Conservation (phyloP, 352 stramenopile genomes). For the Lagenidium giganteum region DNA sequence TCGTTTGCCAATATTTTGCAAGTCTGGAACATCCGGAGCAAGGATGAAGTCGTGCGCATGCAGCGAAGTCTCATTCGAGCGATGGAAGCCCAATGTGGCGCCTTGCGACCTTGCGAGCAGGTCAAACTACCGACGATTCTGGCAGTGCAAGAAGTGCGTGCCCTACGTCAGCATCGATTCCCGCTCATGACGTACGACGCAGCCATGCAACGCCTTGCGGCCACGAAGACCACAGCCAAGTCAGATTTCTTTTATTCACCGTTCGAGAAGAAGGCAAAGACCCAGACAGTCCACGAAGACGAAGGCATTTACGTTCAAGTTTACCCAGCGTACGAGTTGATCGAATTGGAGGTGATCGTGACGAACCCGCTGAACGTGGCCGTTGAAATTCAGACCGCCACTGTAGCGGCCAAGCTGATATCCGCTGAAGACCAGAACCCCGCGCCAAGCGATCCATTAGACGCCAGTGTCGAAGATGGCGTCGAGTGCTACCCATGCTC, state of each 20-base stretch:
- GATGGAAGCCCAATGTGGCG: slow-evolving; percentile 34
- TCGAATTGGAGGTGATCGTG: slow-evolving; percentile 44
- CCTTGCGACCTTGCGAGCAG: slow-evolving; percentile 36
- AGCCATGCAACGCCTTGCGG: no score
- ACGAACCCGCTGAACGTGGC: slow-evolving; percentile 47
- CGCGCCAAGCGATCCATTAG: slow-evolving; percentile 31
- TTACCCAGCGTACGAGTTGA: slow-evolving; percentile 39
- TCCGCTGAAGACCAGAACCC: slow-evolving; percentile 35
- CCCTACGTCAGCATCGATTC: slow-evolving; percentile 20
- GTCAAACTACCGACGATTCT: slow-evolving; percentile 37
- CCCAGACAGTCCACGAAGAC: slow-evolving; percentile 3
- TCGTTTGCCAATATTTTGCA: no score
- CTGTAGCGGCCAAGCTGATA: slow-evolving; percentile 28
- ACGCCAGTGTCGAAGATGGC: slow-evolving; percentile 11
- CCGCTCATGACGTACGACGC: slow-evolving; percentile 36
- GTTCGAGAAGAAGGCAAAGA: slow-evolving; percentile 23
- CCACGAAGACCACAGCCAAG: neutral
- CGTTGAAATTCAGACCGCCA: slow-evolving; percentile 41
- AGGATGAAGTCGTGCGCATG: slow-evolving; percentile 35
- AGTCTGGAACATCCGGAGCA: slow-evolving; percentile 47
- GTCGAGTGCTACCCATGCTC: slow-evolving; percentile 48
- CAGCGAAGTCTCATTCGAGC: slow-evolving; percentile 33
- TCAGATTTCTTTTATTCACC: slow-evolving; percentile 32
- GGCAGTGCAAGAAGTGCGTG: slow-evolving; percentile 26
- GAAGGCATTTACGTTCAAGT: slow-evolving; percentile 22